phyloP scores from a whole-genome alignment of 2,329 filamentous ascomycete genomes.

The Microcyclosporella mali region DNA sequence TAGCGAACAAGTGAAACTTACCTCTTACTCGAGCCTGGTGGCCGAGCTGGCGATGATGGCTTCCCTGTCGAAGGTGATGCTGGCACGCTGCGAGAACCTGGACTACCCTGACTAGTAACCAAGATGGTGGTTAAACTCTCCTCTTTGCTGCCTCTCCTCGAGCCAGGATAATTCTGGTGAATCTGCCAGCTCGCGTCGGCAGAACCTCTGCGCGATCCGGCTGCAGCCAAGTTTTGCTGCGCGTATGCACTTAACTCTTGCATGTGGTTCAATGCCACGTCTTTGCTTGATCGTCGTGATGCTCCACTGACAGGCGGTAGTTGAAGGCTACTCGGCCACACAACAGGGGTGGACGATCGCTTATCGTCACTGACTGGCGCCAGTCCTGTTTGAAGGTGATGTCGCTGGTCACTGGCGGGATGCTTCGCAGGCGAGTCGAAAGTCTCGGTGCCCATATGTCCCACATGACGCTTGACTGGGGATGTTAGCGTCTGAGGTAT shows the following conservation, averaged over 20 bases:
- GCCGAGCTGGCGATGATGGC: constrained; percentile 16
- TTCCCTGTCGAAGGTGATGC: constrained; percentile 15
- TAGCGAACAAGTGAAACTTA: no score
- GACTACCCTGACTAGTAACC: constrained; percentile 28
- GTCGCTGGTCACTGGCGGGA: constrained; percentile 22
- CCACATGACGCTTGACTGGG: constrained; percentile 17
- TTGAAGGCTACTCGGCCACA: constrained; percentile 16
- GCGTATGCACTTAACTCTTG: constrained; percentile 27
- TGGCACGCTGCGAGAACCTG: constrained; percentile 20
- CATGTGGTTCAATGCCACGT: constrained; percentile 31
- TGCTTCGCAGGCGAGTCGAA: constrained; percentile 13
- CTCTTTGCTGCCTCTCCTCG: constrained; percentile 31
- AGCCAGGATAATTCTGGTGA: constrained; percentile 29
- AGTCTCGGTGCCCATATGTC: constrained; percentile 5
- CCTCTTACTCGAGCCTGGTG: constrained; percentile 2
- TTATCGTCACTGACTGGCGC: constrained; percentile 17
- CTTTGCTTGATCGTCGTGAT: constrained; percentile 32
- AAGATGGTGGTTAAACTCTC: constrained; percentile 32
- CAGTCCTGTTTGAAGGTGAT: constrained; percentile 19
- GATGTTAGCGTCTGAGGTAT: constrained; percentile 18
- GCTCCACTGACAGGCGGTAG: constrained; percentile 19
- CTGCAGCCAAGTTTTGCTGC: constrained; percentile 23
- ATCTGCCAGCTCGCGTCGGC: constrained; percentile 31
- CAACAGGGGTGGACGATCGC: constrained; percentile 22
- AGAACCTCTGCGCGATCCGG: constrained; percentile 29